Evolutionary conservation across 164 flowering plant genomes (phyloP).

Genomic region (Piper betle): DNA sequence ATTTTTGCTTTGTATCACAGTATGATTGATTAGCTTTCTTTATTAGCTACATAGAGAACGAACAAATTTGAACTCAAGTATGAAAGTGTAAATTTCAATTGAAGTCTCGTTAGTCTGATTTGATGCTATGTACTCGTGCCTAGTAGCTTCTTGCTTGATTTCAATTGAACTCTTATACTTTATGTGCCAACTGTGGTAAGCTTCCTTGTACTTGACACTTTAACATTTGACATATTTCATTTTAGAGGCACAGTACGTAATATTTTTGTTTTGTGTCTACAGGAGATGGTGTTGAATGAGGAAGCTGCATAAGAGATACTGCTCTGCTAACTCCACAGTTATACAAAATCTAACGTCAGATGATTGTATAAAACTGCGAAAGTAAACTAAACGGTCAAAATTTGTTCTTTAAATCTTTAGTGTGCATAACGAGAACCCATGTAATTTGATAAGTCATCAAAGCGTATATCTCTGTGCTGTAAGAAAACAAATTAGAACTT

Average conservation of each 20-base stretch:
- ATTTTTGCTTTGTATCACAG: too few relatives aligned
- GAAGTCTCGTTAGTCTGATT: too few relatives aligned
- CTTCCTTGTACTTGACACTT: background rate
- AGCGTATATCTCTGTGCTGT: too few relatives aligned
- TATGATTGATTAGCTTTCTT: too few relatives aligned
- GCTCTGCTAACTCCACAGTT: background rate
- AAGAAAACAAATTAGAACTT: too few relatives aligned
- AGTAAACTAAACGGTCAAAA: background rate
- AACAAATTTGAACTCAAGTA: too few relatives aligned
- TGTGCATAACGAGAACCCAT: background rate
- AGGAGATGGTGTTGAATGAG: background rate
- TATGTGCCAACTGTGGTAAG: too few relatives aligned
- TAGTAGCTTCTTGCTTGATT: too few relatives aligned
- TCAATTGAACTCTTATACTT: too few relatives aligned
- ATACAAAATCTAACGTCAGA: background rate
- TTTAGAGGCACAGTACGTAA: background rate
- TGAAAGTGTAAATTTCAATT: too few relatives aligned
- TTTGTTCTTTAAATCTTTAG: background rate
- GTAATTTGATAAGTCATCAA: background rate
- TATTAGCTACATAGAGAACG: too few relatives aligned
- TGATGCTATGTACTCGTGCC: too few relatives aligned
- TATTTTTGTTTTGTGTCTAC: background rate
- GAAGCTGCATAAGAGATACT: background rate
- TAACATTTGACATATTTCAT: background rate
- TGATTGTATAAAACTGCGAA: background rate